These are phyloP conservation scores for Monilinia laxa DNA, from an alignment of 2,329 filamentous ascomycete genomes.

Conservation along the genomic window DNA sequence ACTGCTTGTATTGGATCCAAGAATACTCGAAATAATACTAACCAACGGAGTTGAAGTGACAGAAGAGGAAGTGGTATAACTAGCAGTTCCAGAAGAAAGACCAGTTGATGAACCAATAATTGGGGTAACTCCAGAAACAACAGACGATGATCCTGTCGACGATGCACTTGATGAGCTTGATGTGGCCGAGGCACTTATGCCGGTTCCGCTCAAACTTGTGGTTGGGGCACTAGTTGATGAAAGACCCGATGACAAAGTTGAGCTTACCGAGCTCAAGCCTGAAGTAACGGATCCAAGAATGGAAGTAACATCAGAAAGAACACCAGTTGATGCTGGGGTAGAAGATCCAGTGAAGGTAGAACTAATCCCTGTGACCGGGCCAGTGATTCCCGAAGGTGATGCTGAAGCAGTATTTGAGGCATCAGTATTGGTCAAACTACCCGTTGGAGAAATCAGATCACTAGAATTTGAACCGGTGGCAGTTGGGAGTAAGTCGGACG, in stretches of 20 bases:
- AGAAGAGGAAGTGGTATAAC: neutral
- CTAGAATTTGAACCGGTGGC: conserved; percentile 17
- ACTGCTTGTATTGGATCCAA: conserved; percentile 15
- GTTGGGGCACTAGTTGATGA: neutral
- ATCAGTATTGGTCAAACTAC: neutral
- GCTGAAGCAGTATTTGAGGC: conserved; percentile 12
- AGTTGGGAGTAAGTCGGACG: conserved; percentile 1
- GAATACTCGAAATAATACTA: conserved; percentile 27
- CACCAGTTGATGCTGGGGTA: neutral
- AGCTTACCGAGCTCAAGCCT: neutral
- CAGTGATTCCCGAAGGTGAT: conserved; percentile 18
- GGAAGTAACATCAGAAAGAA: conserved; percentile 9
- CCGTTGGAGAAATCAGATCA: conserved; percentile 7
- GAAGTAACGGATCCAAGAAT: conserved; percentile 10
- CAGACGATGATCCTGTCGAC: neutral
- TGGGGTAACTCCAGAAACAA: conserved; percentile 1
- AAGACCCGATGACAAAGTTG: too few relatives aligned
- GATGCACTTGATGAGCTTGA: neutral
- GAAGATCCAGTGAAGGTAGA: neutral
- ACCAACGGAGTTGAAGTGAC: conserved; percentile 16
- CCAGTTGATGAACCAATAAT: conserved; percentile 11
- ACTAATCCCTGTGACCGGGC: conserved; percentile 9
- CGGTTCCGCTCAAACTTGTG: conserved; percentile 1
- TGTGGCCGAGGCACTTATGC: neutral
- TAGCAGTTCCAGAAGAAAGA: neutral